These are phyloP conservation scores for Heliamphora exappendiculata DNA, from an alignment of 148 eudicot genomes.

Conservation along the genomic window DNA sequence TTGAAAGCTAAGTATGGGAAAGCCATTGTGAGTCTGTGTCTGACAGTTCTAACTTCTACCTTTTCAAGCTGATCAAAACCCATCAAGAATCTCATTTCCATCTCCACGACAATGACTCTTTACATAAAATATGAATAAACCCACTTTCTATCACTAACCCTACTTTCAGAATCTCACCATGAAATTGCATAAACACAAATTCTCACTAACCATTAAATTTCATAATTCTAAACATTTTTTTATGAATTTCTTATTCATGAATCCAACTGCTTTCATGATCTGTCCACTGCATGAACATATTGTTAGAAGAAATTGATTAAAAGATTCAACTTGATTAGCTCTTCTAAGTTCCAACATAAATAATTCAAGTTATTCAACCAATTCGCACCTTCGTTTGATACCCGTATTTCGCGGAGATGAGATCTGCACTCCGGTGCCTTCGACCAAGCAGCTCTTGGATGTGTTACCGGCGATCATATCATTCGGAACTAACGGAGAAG, in stretches of 20 bases:
- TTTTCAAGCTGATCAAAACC: conserved; percentile 6
- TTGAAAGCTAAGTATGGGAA: conserved; percentile 17
- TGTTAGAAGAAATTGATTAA: background rate
- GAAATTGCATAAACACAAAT: conserved; percentile 5
- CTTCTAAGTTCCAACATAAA: background rate
- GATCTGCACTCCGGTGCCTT: conserved; percentile 46
- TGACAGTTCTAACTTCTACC: background rate
- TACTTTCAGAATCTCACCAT: background rate
- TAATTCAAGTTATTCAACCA: conserved; percentile 4
- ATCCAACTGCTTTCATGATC: background rate
- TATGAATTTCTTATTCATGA: background rate
- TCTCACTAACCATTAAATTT: background rate
- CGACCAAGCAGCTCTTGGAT: conserved; percentile 23
- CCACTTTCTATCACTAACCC: background rate
- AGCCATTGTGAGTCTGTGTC: conserved; percentile 7
- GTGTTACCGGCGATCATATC: conserved; percentile 19
- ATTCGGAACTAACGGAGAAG: conserved; percentile 11
- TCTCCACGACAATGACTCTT: background rate
- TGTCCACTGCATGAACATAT: background rate
- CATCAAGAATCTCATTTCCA: background rate
- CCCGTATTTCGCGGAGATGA: conserved; percentile 66
- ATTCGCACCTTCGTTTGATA: conserved; percentile 60
- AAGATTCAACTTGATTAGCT: background rate
- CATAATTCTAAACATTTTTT: background rate
- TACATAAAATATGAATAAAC: conserved; percentile 4